Base-by-base conservation (phyloP, 805 yeast species). In the Metschnikowia kofuensis region DNA sequence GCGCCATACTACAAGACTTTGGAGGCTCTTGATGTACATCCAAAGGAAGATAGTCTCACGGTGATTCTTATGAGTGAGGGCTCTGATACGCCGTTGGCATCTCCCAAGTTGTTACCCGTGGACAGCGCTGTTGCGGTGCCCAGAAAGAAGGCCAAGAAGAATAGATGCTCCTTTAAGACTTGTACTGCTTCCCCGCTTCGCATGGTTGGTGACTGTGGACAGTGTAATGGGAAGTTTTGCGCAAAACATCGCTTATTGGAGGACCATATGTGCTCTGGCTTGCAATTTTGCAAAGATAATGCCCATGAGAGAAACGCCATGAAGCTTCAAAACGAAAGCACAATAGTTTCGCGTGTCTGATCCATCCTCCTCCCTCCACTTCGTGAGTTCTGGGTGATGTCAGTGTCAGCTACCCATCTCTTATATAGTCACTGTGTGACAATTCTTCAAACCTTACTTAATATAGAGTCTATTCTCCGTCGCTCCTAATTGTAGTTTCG, bases 161-260 rank as follows among this genome's bases (percentile, higher is more conserved):
- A 62, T 51, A 70, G 66, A 51, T 80, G 85, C 65, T 70, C 83
- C 21, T 82, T 81, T 65, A 67, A 66, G 31, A 61, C 71, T 29
- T 89, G 96, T 68, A 72, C 77, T 16, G 76, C 85, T n/a, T 71
- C 80, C 11, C 88, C 91, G 0, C 69, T 79, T 42, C 70, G 83
- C 56, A 75, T 80, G 74, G 83, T 88, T 39, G 97, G 97, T 42
- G 90, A 85, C 64, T 89, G 97, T 66, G 78, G 83, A 46, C 86
- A 84, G 63, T 89, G 97, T 66, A 80, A 80, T 42, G 95, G 96
- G 40, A 85, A 84, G 61, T 89, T 82, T 66, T 89, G 97, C 67
- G 85, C 92, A 31, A 85, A 86, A 60, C 97, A 89, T 70, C 78
- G 97, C 48, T 74, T 89, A 48, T 74, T 90, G 69, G 97, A 89